phyloP scores from a whole-genome alignment of 352 stramenopile species.

The Pythium brachiatum region DNA sequence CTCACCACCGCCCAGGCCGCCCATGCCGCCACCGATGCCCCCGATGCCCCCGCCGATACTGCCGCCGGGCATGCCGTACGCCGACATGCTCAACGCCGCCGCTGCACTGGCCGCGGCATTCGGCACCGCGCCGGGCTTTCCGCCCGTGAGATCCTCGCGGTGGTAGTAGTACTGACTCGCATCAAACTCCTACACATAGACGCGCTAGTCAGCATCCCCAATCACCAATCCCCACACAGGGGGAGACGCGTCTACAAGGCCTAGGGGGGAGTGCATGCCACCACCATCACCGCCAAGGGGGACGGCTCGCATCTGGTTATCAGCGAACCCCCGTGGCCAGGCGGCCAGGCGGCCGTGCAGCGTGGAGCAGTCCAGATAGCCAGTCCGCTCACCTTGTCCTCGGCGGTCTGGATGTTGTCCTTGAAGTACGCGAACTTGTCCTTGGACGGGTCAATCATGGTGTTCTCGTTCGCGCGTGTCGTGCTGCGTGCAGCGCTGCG shows the following conservation, averaged over 20 bases:
- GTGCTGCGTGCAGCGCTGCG: background rate
- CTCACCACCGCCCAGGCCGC: background rate
- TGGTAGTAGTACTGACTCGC: conserved; percentile 89
- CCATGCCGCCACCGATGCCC: background rate
- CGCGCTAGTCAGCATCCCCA: background rate
- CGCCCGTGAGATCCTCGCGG: conserved; percentile 63
- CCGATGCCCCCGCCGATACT: conserved; percentile 30
- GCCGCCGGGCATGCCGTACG: conserved; percentile 46
- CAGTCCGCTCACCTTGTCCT: conserved; percentile 88
- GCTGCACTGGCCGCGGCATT: conserved; percentile 26
- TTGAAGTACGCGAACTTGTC: conserved; percentile 90
- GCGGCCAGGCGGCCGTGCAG: too few relatives aligned
- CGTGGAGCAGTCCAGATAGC: too few relatives aligned
- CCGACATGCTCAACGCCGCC: conserved; percentile 40
- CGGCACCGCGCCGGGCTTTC: conserved; percentile 29
- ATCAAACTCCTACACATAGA: conserved; percentile 63
- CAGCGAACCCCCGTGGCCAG: too few relatives aligned
- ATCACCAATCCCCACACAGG: background rate
- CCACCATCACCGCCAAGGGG: background rate
- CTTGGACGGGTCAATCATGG: conserved; percentile 85
- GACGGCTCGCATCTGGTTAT: too few relatives aligned
- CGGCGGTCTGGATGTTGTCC: conserved; percentile 86
- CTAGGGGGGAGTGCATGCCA: too few relatives aligned
- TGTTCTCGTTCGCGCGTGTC: background rate
- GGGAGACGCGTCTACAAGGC: background rate